Percentiles rank a stretch among this genome's conserved stretches.
phyloP scores from a whole-genome alignment of 768 basidiomycete species.

The Tricholoma hemisulphureum region DNA sequence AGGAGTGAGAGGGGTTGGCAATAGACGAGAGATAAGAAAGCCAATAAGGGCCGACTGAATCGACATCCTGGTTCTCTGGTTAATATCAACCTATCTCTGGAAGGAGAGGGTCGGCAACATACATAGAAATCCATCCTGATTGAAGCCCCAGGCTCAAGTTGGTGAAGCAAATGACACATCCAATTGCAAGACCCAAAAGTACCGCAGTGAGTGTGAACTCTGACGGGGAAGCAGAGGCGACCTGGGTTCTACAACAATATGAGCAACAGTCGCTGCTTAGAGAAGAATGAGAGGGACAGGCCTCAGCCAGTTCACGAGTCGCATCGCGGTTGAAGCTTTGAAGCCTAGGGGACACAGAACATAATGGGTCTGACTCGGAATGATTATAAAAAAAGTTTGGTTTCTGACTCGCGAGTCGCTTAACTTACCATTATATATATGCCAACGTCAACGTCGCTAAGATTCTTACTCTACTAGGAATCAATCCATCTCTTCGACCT shows the following conservation, averaged over 20 bases:
- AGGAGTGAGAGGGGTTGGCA: conserved; percentile 74
- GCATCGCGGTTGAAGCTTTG: no score
- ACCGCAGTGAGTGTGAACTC: conserved; percentile 60
- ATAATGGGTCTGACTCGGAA: not conserved
- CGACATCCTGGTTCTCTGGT: conserved; percentile 72
- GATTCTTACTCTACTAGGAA: no score
- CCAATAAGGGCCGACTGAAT: conserved; percentile 93
- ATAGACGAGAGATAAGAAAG: conserved; percentile 75
- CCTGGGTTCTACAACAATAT: not conserved
- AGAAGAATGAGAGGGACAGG: not conserved
- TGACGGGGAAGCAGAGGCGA: conserved; percentile 29
- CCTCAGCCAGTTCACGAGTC: conserved; percentile 17
- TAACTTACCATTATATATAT: no score
- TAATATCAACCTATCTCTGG: not conserved
- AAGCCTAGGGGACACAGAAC: no score
- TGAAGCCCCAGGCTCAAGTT: conserved; percentile 88
- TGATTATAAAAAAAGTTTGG: not conserved
- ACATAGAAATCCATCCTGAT: conserved; percentile 91
- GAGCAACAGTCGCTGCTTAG: not conserved
- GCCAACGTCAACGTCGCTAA: no score
- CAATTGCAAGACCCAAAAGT: conserved; percentile 75
- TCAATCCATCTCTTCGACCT: no score
- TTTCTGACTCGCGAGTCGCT: conserved; percentile 10
- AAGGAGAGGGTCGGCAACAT: conserved; percentile 18
- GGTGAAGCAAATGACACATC: conserved; percentile 87